A percentile compares a stretch with the other conserved stretches of the same genome.
Conservation (phyloP, 1,139 yeast genomes). For the Saccharomycopsis phalli region DNA sequence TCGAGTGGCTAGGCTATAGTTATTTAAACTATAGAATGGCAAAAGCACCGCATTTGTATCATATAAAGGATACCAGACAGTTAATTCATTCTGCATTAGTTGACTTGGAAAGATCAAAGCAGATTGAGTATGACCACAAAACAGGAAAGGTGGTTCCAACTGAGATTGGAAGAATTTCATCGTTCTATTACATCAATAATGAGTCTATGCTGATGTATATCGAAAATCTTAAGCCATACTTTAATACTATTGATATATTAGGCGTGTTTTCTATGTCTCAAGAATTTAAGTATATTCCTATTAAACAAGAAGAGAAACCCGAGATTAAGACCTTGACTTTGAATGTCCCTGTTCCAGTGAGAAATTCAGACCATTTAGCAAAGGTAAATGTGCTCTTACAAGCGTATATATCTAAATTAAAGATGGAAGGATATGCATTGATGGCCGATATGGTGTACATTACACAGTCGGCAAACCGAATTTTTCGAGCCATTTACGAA, state of each 20-base stretch:
- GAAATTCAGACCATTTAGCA: conserved; percentile 68
- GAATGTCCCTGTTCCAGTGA: conserved; percentile 78
- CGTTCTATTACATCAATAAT: conserved; percentile 76
- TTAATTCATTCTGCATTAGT: conserved; percentile 69
- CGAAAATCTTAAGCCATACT: conserved; percentile 52
- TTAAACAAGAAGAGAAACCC: conserved; percentile 77
- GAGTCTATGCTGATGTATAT: conserved; percentile 54
- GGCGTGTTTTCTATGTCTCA: conserved; percentile 72
- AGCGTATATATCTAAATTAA: conserved; percentile 68
- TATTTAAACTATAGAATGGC: conserved; percentile 79
- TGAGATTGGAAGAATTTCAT: conserved; percentile 76
- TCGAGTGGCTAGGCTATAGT: conserved; percentile 71
- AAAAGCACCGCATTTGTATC: conserved; percentile 62
- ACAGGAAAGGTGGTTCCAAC: conserved; percentile 49
- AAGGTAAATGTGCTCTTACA: conserved; percentile 78
- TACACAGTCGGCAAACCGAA: conserved; percentile 87
- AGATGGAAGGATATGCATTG: conserved; percentile 81
- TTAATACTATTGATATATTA: conserved; percentile 65
- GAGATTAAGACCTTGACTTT: conserved; percentile 67
- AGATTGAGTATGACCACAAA: conserved; percentile 49
- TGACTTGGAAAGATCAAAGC: conserved; percentile 43
- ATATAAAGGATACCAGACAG: conserved; percentile 59
- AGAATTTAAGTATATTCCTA: conserved; percentile 78
- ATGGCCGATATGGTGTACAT: conserved; percentile 91
- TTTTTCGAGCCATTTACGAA: conserved; percentile 79